Base-by-base conservation (phyloP, 2,329 filamentous ascomycete genomes). In the Pseudogymnoascus pannorum region DNA sequence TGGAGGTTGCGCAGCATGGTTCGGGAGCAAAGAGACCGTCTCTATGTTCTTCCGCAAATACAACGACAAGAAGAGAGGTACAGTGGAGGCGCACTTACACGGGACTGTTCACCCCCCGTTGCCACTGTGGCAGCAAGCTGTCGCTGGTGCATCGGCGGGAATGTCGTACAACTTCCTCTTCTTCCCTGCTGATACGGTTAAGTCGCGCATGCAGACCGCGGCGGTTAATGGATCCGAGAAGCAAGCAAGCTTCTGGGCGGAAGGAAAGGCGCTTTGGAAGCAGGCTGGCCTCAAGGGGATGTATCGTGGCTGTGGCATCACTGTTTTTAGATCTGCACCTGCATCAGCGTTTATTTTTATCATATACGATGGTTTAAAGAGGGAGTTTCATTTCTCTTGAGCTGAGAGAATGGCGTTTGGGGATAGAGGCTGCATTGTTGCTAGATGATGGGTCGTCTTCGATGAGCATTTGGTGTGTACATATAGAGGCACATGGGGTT, bases 321-420 rank as follows among this genome's bases (percentile, higher is more conserved):
- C 94, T 0, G 91, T 94, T 51, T 79, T 87, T 31, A 84, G 94
- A 64, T 89, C 92, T 35, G 92, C 92, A 31, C 94, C 94, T 2
- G 97, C 92, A 74, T 97, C 92, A n/a, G 94, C 94, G 6, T 92
- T 97, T 71, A 99, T 99, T 64, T 99, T 99, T 71, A 92, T 94
- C 64, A 86, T 97, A 64, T 97, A 92, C 72, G 94, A 97, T 75
- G 88, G 87, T 12, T 75, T 99, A 73, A 92, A 92, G 77, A 81
- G 79, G 65, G 78, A 85, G 67, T 81, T 94, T 69, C 79, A 82
- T 33, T 68, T 83, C 66, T 74, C 76, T 62, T 75, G 59, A 26
- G 6, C 51, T 38, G 26, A n/a, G 11, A 9, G 42, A 64, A 66
- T 7, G 58, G 48, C 48, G 48, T 54, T 54, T 54, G 24, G 48